Evolutionary conservation across 768 basidiomycete species (phyloP), one percentile per base, ranked within the genome.

Genomic region (Macrolepiota fuliginosa): DNA sequence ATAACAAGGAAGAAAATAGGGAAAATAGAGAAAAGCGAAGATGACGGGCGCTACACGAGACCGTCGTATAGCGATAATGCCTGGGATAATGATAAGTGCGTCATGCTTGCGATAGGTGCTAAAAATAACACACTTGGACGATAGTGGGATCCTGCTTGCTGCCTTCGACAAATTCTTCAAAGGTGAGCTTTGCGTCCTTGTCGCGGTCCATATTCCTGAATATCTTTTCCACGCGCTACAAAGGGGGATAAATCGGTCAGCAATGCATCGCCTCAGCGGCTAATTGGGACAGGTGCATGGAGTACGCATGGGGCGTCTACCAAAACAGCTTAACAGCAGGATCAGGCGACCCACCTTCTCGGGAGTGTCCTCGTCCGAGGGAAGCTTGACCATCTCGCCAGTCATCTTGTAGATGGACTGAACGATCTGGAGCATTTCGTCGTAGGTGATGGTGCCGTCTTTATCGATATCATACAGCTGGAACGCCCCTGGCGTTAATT

Each of bases 331-430:
- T 19, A 22, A 17, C n/a, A 25, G 22, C 56, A 47, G 45, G 37
- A 61, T 39, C 55, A 56, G 52, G 49, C 56, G 37, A 32, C 74
- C 56, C 68, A 87, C 96, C 92, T 98, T 99, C 76, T 98, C 95
- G 1, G 97, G 96, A n/a, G 97, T 99, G 77, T 98, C 96, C 76
- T 99, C 97, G 72, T 98, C 97, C 42, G 89, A 81, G n/a, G 97
- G 96, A 22, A 98, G 85, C 73, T 95, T 96, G 65, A 98, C 96
- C 96, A 98, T 98, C 74, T 96, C 89, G 19, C 97, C 97, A 3
- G 97, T 98, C 97, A 99, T 98, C 85, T 96, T 98, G 83, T 98
- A 99, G 78, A 99, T 99, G 49, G 94, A 90, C 69, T 90, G 86
- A 9, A 99, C 97, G 72, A 99, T 99, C 79, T 93, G 89, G 35